Evolutionary conservation across 306 rosid species (phyloP), one percentile per base, ranked within the genome.

Genomic region (Trifolium dubium): DNA sequence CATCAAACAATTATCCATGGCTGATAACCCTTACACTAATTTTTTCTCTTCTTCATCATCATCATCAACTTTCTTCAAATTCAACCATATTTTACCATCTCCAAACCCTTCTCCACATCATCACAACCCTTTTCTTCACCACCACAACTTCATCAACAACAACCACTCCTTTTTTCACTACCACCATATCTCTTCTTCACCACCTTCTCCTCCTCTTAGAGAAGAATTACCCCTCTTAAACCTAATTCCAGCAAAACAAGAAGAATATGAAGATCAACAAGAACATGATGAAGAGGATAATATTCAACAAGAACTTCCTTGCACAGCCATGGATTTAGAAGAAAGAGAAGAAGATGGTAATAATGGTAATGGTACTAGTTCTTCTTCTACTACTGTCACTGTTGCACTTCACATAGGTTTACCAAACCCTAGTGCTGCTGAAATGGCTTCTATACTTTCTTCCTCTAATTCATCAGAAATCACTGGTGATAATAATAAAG

Each of bases 351-450:
- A 77, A 28, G 35, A 56, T 5, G 64, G n/a, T 23, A 19, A 0
- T 0, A 53, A 2, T 23, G 23, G 23, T 23, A 23, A 23, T 23
- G 23, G 23, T 2, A 56, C 32, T 55, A 50, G 11, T 50, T n/a
- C 10, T 51, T n/a, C 28, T 10, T 60, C 34, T 0, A 75, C 11
- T 0, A 81, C 77, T 6, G 97, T 93, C 2, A 93, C 97, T 50
- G 97, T 93, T 80, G 98, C 98, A 80, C 97, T 93, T 1, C 97
- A 89, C 81, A 93, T 93, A 86, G 98, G 98, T 47, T 80, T 93
- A 62, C 98, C 98, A 3, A 91, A 87, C 97, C 97, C 98, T 88
- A 91, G 92, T 75, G 93, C 92, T 54, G 86, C 91, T 19, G 97
- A 93, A 84, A 84, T 93, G 83, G 97, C 97, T 1, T 89, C 97